Percentiles rank a stretch among this genome's conserved stretches.
phyloP scores from a whole-genome alignment of 441 rosid genomes.

The Lepidium campestre region DNA sequence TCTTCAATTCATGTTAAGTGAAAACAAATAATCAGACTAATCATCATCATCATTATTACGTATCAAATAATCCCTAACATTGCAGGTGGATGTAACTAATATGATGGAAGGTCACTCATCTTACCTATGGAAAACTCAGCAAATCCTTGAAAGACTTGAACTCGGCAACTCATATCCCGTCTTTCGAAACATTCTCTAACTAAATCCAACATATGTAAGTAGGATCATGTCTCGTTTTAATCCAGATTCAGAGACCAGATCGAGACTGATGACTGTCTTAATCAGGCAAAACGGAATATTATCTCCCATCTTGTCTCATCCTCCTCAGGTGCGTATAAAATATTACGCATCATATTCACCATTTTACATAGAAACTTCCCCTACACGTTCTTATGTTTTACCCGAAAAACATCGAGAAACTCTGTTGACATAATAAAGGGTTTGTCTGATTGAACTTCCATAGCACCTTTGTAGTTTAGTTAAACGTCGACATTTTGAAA shows the following conservation, averaged over 20 bases:
- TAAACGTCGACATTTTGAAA: neutral
- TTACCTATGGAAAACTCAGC: conserved; percentile 53
- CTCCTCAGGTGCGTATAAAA: neutral
- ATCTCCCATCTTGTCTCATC: neutral
- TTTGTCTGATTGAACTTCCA: neutral
- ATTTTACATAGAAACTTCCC: neutral
- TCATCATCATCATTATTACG: neutral
- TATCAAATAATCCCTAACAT: neutral
- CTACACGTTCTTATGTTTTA: neutral
- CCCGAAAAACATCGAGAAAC: neutral
- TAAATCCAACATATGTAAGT: neutral
- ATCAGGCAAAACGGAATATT: neutral
- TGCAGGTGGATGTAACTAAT: conserved; percentile 57
- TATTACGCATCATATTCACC: neutral
- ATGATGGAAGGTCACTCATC: conserved; percentile 66
- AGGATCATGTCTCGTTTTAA: neutral
- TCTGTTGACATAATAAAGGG: neutral
- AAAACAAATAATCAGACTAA: neutral
- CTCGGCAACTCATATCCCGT: conserved; percentile 57
- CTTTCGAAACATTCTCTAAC: conserved; percentile 33
- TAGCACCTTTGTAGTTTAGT: neutral
- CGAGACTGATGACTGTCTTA: neutral
- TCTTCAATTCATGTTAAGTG: neutral
- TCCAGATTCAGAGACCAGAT: neutral
- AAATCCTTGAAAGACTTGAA: conserved; percentile 51